Percentiles rank a stretch among this genome's conserved stretches.
Evolutionary conservation across 2,329 filamentous ascomycete genomes (phyloP).

Genomic region (Ophiostoma triangulosporum): DNA sequence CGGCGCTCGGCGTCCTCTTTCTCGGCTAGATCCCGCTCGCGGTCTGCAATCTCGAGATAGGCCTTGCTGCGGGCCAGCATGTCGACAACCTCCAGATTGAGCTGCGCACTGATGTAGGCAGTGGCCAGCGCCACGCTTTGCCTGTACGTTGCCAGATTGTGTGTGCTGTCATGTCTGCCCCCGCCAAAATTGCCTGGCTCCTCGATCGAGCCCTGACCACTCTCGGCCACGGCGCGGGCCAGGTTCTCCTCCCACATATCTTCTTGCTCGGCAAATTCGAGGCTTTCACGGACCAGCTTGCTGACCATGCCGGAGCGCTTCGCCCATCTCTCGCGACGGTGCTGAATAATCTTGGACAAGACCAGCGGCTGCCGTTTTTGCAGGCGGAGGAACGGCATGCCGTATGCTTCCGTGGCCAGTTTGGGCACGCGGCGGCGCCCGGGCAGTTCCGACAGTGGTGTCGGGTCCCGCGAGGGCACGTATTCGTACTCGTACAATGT

Average conservation of each 20-base stretch:
- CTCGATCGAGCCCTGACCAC: neutral
- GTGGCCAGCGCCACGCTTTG: constrained; percentile 15
- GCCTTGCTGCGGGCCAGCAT: constrained; percentile 28
- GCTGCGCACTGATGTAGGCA: constrained; percentile 17
- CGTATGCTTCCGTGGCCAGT: constrained; percentile 37
- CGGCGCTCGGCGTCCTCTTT: constrained; percentile 17
- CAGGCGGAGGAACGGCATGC: constrained; percentile 51
- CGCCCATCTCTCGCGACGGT: constrained; percentile 33
- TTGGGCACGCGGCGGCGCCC: constrained; percentile 42
- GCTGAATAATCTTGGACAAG: constrained; percentile 44
- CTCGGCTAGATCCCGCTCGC: constrained; percentile 23
- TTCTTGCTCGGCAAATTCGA: constrained; percentile 22
- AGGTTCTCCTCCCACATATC: constrained; percentile 37
- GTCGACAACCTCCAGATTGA: constrained; percentile 24
- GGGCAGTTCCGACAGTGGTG: constrained; percentile 33
- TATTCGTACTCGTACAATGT: constrained; percentile 25
- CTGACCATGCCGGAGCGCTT: constrained; percentile 25
- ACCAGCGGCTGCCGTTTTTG: constrained; percentile 48
- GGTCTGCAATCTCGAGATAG: constrained; percentile 26
- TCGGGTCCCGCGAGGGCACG: constrained; percentile 31
- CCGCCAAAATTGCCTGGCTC: neutral
- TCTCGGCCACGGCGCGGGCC: constrained; percentile 16
- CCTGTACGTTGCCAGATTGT: constrained; percentile 17
- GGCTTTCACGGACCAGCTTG: constrained; percentile 25
- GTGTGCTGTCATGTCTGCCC: too few relatives aligned